Evolutionary conservation across 2,329 filamentous ascomycete species (phyloP).

Genomic region (Pseudogymnoascus sp.): DNA sequence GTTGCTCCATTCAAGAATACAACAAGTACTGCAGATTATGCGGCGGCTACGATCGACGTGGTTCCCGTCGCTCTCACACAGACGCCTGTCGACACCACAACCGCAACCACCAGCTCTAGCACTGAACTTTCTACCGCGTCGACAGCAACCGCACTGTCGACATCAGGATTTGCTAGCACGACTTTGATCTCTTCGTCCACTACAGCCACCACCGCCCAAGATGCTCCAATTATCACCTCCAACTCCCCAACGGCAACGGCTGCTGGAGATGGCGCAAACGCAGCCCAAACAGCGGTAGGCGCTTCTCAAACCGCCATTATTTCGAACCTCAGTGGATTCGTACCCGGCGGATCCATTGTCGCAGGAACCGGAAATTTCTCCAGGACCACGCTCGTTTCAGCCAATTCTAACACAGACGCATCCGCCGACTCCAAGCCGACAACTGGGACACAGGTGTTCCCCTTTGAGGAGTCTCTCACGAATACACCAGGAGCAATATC

Average conservation of each 20-base stretch:
- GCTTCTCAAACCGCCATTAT: neutral
- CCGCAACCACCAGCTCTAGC: neutral
- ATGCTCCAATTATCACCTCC: slow-evolving; percentile 4
- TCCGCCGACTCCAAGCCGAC: neutral
- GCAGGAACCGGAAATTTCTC: neutral
- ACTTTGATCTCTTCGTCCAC: neutral
- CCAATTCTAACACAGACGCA: neutral
- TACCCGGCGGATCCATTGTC: neutral
- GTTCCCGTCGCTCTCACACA: neutral
- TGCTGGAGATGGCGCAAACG: neutral
- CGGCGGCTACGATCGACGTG: neutral
- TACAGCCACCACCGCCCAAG: neutral
- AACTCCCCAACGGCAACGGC: slow-evolving; percentile 14
- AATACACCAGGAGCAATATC: neutral
- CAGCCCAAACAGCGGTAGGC: neutral
- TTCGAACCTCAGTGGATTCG: neutral
- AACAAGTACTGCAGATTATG: neutral
- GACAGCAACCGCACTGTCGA: neutral
- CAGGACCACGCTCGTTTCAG: neutral
- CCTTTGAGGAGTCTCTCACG: neutral
- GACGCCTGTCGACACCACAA: neutral
- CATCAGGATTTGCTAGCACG: neutral
- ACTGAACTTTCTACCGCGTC: neutral
- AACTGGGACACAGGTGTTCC: neutral
- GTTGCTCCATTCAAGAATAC: neutral